Percentiles rank a stretch among this genome's conserved stretches.
These are phyloP conservation scores for Scedosporium apiospermum DNA, from an alignment of 2,329 filamentous ascomycete genomes.

Conservation along the genomic window DNA sequence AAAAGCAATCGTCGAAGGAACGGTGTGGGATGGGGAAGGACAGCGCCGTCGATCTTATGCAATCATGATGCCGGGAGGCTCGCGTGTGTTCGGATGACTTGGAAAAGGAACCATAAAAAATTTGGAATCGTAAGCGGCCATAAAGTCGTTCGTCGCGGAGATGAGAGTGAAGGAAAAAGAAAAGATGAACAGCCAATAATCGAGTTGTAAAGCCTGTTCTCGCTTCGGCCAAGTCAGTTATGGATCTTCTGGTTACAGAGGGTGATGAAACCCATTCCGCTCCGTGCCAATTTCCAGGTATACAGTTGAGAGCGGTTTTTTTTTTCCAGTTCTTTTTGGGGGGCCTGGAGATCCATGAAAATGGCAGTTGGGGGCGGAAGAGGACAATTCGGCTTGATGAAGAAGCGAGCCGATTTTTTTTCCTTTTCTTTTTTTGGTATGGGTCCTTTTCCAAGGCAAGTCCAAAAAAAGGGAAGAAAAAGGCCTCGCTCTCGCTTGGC, in stretches of 20 bases:
- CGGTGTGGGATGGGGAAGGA: not conserved
- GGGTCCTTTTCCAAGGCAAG: no score
- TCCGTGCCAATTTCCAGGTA: constrained; percentile 4
- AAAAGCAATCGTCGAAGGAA: not conserved
- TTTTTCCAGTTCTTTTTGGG: not conserved
- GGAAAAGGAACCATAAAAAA: not conserved
- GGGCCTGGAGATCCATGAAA: not conserved
- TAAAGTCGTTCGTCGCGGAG: not conserved
- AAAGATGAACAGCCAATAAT: not conserved
- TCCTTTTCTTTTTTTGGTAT: no score
- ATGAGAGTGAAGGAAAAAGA: not conserved
- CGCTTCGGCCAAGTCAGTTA: not conserved
- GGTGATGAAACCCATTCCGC: constrained; percentile 4
- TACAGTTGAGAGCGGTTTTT: not conserved
- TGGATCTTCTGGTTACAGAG: constrained; percentile 4
- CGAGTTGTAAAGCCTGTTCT: not conserved
- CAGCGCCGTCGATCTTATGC: constrained; percentile 2
- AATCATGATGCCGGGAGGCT: not conserved
- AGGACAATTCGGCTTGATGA: no score
- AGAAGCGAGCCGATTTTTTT: no score
- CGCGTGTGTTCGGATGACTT: constrained; percentile 5
- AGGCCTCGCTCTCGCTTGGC: not conserved
- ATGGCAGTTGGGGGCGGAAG: not conserved
- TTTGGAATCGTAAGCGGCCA: not conserved
- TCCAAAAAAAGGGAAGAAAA: not conserved